These are phyloP conservation scores for Aspergillus oerlinghausenensis DNA, from an alignment of 2,329 filamentous ascomycete species.

Conservation along the genomic window DNA sequence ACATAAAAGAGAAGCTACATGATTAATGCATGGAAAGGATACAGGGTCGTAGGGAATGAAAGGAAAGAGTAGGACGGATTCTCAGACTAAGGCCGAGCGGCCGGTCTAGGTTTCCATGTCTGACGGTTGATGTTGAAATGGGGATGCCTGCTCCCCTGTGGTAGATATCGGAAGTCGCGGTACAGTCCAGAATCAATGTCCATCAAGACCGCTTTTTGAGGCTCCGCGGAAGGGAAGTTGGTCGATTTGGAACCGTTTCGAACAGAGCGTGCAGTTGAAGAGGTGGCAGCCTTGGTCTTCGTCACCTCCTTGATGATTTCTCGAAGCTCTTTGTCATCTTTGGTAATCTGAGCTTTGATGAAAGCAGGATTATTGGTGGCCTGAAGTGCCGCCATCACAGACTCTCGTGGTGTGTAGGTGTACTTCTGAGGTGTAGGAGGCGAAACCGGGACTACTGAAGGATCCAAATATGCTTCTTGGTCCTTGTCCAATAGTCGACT, in stretches of 20 bases:
- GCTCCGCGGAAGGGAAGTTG: slow-evolving; percentile 30
- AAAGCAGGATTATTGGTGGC: slow-evolving; percentile 56
- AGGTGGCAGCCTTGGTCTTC: slow-evolving; percentile 30
- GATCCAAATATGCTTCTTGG: slow-evolving; percentile 63
- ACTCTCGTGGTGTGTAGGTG: slow-evolving; percentile 63
- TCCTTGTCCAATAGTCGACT: slow-evolving; percentile 70
- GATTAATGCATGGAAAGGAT: slow-evolving; percentile 9
- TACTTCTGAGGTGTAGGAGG: slow-evolving; percentile 60
- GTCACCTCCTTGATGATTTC: slow-evolving; percentile 63
- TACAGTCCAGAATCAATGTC: slow-evolving; percentile 38
- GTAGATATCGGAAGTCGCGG: slow-evolving; percentile 24
- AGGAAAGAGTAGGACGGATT: slow-evolving; percentile 1
- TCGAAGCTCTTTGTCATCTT: slow-evolving; percentile 66
- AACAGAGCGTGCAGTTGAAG: slow-evolving; percentile 15
- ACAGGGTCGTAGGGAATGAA: slow-evolving; percentile 7
- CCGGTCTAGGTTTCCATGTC: slow-evolving; percentile 29
- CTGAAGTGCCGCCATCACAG: slow-evolving; percentile 73
- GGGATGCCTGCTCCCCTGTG: slow-evolving; percentile 28
- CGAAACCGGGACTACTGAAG: slow-evolving; percentile 52
- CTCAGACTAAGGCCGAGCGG: slow-evolving; percentile 23
- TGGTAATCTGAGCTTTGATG: slow-evolving; percentile 78
- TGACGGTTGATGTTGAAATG: slow-evolving; percentile 29
- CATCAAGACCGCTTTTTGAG: slow-evolving; percentile 43
- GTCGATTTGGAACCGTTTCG: slow-evolving; percentile 27
- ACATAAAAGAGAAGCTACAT: slow-evolving; percentile 7